Conservation (phyloP, 2,329 filamentous ascomycete species). For the Arthroderma uncinatum region DNA sequence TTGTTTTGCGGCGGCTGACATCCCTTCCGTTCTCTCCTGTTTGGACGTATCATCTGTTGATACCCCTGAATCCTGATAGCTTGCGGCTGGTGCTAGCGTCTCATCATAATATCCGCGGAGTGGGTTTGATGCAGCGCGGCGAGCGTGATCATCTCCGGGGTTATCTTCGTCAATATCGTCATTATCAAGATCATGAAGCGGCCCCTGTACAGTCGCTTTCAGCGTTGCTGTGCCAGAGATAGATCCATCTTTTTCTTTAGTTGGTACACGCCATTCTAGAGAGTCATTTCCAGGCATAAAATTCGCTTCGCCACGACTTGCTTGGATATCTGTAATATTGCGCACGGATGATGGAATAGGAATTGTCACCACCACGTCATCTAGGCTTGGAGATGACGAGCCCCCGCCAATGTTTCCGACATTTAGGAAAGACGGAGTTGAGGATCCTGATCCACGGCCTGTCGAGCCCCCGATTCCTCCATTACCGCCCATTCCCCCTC, state of each 20-base stretch:
- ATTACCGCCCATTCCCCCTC: constrained; percentile 13
- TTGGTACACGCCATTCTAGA: constrained; percentile 73
- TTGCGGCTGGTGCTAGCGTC: not conserved
- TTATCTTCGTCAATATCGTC: constrained; percentile 29
- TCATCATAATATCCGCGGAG: constrained; percentile 39
- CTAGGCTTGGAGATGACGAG: constrained; percentile 51
- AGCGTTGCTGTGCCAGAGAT: constrained; percentile 60
- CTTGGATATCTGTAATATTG: constrained; percentile 70
- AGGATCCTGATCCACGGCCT: constrained; percentile 37
- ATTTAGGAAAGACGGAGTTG: constrained; percentile 39
- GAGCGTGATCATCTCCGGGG: constrained; percentile 20
- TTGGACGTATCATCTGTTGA: not conserved
- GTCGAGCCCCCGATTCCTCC: constrained; percentile 15
- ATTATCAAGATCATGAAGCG: constrained; percentile 29
- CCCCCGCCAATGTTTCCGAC: constrained; percentile 42
- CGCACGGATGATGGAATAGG: constrained; percentile 69
- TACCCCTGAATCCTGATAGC: constrained; percentile 4
- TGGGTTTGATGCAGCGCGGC: constrained; percentile 22
- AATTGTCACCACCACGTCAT: constrained; percentile 66
- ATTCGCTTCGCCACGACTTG: constrained; percentile 70
- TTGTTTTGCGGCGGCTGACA: not conserved
- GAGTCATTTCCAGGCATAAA: constrained; percentile 62
- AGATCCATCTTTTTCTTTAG: constrained; percentile 57
- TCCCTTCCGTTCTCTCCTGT: not conserved
- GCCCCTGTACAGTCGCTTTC: constrained; percentile 68